Conservation (phyloP, 306 rosid species). For the Pterocarpus macrocarpus region DNA sequence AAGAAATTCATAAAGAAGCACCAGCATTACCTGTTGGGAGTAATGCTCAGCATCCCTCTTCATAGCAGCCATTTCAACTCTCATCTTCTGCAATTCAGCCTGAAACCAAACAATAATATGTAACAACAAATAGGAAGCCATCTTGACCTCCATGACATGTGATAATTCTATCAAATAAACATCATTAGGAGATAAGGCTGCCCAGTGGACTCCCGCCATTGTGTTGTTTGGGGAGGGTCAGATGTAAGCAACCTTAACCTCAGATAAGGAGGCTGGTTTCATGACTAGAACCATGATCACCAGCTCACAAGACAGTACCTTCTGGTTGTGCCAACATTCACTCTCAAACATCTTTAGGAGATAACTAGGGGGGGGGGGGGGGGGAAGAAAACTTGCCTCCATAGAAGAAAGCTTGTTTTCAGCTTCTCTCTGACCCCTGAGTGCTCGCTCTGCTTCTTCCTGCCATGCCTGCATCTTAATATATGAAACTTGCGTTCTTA, state of each 20-base stretch:
- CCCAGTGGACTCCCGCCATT: too few species aligned
- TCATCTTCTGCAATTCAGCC: slow-evolving; percentile 91
- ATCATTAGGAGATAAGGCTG: slow-evolving; percentile 2
- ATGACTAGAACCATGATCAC: not conserved
- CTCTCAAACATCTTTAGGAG: not conserved
- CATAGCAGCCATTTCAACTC: slow-evolving; percentile 99
- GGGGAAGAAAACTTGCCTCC: slow-evolving; percentile 60
- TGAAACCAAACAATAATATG: slow-evolving; percentile 51
- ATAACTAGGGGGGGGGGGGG: not conserved
- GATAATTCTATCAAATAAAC: slow-evolving; percentile 36
- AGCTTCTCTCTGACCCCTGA: slow-evolving; percentile 93
- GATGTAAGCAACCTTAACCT: too few species aligned
- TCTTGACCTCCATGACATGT: slow-evolving; percentile 31
- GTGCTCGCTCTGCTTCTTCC: slow-evolving; percentile 96
- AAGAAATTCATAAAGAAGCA: slow-evolving; percentile 28
- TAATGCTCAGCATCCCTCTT: slow-evolving; percentile 99
- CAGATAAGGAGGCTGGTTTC: too few species aligned
- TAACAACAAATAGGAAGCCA: slow-evolving; percentile 37
- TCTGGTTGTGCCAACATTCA: not conserved
- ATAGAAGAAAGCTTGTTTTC: slow-evolving; percentile 87
- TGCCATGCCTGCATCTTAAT: slow-evolving; percentile 93
- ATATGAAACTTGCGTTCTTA: slow-evolving; percentile 36
- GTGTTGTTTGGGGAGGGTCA: too few species aligned
- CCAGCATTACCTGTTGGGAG: slow-evolving; percentile 85
- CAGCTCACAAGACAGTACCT: not conserved